Percentiles rank a stretch among this genome's conserved stretches.
Conservation (phyloP, 805 yeast species). For the Hanseniaspora mollemarum region DNA sequence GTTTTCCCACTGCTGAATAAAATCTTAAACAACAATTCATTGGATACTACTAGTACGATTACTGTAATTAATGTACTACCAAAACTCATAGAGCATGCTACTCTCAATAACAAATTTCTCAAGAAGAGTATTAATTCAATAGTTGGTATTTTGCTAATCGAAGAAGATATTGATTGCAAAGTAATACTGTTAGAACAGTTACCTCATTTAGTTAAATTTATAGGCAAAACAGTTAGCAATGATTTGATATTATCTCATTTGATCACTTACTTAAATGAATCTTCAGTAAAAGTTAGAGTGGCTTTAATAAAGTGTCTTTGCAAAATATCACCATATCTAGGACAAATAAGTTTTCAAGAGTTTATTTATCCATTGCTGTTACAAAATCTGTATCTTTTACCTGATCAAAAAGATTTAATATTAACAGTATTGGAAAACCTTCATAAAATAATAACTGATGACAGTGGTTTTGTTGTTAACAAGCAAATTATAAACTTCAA, state of each 20-base stretch:
- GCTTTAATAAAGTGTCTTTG: conserved; percentile 63
- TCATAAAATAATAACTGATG: background rate
- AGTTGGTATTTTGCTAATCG: conserved; percentile 57
- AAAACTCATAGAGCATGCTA: background rate
- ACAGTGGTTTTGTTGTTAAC: background rate
- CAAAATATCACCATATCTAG: conserved; percentile 67
- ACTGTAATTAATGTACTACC: background rate
- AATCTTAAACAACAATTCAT: background rate
- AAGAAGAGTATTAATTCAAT: conserved; percentile 47
- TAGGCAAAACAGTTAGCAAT: conserved; percentile 79
- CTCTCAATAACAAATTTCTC: conserved; percentile 10
- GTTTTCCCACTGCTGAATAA: background rate
- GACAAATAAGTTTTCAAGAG: conserved; percentile 71
- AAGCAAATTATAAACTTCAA: background rate
- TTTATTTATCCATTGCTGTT: conserved; percentile 74
- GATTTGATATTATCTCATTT: conserved; percentile 82
- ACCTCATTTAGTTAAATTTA: conserved; percentile 64
- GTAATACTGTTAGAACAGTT: conserved; percentile 59
- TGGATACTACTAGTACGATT: background rate
- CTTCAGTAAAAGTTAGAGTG: conserved; percentile 52
- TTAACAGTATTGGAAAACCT: conserved; percentile 6
- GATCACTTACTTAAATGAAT: conserved; percentile 81
- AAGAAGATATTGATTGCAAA: conserved; percentile 52
- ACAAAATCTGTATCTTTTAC: conserved; percentile 42
- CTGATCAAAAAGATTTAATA: conserved; percentile 62